Percentiles rank a stretch among this genome's conserved stretches.
phyloP scores from a whole-genome alignment of 768 basidiomycete species.

The Mycena rosella region DNA sequence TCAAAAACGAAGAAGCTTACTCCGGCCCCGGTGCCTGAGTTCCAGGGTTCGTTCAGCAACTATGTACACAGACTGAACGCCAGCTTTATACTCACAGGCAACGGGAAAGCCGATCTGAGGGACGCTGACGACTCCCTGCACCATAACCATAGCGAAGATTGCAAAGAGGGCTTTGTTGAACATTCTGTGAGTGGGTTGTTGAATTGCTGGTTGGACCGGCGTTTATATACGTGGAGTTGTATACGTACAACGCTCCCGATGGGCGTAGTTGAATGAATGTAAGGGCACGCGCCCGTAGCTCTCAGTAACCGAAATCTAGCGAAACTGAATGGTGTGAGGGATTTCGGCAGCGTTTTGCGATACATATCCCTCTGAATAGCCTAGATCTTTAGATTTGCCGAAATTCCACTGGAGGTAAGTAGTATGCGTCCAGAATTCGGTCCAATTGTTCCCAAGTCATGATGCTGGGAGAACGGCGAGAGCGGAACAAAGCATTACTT shows the following conservation, averaged over 20 bases:
- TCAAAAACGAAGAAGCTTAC: constrained; percentile 14
- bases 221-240: constrained; percentile 12
- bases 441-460: constrained; percentile 9
- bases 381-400: constrained; percentile 14
- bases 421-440: constrained; percentile 8
- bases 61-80: constrained; percentile 14
- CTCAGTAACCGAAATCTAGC: constrained; percentile 12
- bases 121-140: constrained; percentile 15
- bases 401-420: constrained; percentile 12
- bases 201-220: constrained; percentile 6
- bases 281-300: constrained; percentile 6
- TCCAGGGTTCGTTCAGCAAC: constrained; percentile 12
- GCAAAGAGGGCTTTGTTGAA: too few relatives aligned
- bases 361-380: constrained; percentile 10
- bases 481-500: constrained; percentile 13
- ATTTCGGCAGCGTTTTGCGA: constrained; percentile 3
- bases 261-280: constrained; percentile 12
- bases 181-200: constrained; percentile 12
- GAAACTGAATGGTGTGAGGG: constrained; percentile 17
- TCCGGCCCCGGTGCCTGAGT: constrained; percentile 14
- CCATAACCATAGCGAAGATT: too few relatives aligned
- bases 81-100: constrained; percentile 16
- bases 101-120: constrained; percentile 15
- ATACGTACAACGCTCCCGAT: constrained; percentile 12
- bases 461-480: constrained; percentile 11